Base-by-base conservation (phyloP, 345 rosid genomes). In the Syzygium aqueum region DNA sequence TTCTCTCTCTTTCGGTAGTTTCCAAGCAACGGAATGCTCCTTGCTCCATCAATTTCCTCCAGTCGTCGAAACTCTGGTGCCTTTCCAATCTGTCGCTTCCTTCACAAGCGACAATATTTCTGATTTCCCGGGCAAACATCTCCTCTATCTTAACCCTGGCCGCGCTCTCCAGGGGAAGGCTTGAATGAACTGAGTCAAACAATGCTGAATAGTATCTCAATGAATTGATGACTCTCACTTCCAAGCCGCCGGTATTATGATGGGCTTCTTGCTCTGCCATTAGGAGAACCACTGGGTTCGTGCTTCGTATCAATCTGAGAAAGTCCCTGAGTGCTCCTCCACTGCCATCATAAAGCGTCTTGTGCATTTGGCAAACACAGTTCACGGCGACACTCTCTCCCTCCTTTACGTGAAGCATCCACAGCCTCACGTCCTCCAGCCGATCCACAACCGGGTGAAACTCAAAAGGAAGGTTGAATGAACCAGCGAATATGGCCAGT, bases 351-450 rank as follows among this genome's bases (percentile, higher is more conserved):
- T 97, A 93, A 11, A 97, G 97, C 9, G 92, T 95, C 94, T 94
- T 96, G 89, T 97, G 99, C 93, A 97, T 89, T 88, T 97, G 99
- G 91, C 94, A 89, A 25, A 94, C 85, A 86, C 99, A 96, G 88
- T 95, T 97, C 37, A 96, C 93, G 3, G 96, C 99, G 37, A 96
- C 99, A 37, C 90, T 87, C 86, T 95, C 99, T 28, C 92, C 94
- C 89, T 95, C 99, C 92, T 95, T 97, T 88, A 97, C 96, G 90
- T 97, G 99, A 50, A 97, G 99, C 99, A 97, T 97, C 99, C 99
- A 97, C 88, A 97, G 88, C 90, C 99, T 94, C 85, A 96, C 99
- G 87, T 97, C 99, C 86, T 97, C 99, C 73, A 97, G 91, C 87
- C 99, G 92, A 90, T 97, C 99, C 53, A 97, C 98, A 2, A 97